Evolutionary conservation across 192 early-diverging fungal species (phyloP).

Genomic region (Coemansia biformis): DNA sequence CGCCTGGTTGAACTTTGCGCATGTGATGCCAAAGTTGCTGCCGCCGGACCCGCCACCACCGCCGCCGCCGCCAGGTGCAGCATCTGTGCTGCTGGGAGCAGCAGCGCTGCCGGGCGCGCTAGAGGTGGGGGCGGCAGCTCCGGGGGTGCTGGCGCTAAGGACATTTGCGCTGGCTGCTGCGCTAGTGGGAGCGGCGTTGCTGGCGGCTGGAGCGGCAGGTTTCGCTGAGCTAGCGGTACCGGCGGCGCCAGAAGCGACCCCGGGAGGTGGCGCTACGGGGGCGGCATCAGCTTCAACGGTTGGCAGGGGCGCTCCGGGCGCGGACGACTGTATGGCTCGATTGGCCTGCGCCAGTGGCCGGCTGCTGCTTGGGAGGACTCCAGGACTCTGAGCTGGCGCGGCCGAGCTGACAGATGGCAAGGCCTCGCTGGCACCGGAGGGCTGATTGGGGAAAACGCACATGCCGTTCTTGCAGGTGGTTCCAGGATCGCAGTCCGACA

Average conservation of each 20-base stretch:
- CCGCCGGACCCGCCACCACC: conserved; percentile 12
- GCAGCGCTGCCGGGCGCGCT: background rate
- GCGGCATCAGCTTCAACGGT: too few species aligned
- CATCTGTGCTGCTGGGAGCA: background rate
- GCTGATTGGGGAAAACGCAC: conserved; percentile 13
- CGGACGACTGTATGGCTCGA: too few species aligned
- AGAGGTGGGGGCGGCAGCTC: background rate
- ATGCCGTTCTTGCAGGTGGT: conserved; percentile 30
- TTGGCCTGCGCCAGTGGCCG: too few species aligned
- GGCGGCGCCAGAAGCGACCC: background rate
- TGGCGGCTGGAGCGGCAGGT: background rate
- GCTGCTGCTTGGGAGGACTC: too few species aligned
- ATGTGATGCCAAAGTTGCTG: conserved; percentile 26
- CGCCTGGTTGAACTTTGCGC: conserved; percentile 44
- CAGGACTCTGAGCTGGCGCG: too few species aligned
- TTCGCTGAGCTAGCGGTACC: background rate
- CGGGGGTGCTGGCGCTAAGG: background rate
- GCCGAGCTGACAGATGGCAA: too few species aligned
- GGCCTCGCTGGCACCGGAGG: background rate
- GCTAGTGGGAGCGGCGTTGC: background rate
- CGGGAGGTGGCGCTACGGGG: too few species aligned
- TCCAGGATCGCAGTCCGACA: conserved; percentile 24
- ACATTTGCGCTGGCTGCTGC: too few species aligned
- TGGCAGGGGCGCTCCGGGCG: too few species aligned
- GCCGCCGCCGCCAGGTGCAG: background rate